Evolutionary conservation across 1,284 basidiomycete genomes (phyloP).

Genomic region (Afroboletus lepidellus): DNA sequence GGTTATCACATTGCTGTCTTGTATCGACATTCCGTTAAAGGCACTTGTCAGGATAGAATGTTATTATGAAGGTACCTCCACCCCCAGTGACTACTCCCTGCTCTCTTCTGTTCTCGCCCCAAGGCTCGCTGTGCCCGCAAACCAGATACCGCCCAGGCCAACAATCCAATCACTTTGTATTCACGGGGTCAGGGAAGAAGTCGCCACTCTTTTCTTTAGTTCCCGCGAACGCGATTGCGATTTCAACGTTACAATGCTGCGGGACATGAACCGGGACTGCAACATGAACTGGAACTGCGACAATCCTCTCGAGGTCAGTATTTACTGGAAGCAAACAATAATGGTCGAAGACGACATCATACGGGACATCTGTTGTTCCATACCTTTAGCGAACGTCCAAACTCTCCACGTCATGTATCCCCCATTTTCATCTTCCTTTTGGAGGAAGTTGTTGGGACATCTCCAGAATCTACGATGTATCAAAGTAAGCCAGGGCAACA

Average conservation of each 20-base stretch:
- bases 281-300: not conserved
- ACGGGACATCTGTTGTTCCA: not conserved
- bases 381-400: not conserved
- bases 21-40: not conserved
- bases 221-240: not conserved
- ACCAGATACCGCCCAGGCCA: not conserved
- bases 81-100: not conserved
- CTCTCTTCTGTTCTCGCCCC: not conserved
- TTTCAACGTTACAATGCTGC: not conserved
- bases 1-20: no score
- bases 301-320: not conserved
- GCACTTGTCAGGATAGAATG: not conserved
- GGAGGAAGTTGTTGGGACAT: not conserved
- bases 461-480: not conserved
- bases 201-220: not conserved
- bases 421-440: not conserved
- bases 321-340: not conserved
- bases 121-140: not conserved
- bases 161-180: not conserved
- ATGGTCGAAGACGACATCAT: not conserved
- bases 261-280: no score
- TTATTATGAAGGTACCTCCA: not conserved
- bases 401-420: not conserved
- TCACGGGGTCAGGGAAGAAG: not conserved
- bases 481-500: not conserved